These are phyloP conservation scores for Chaetomium sp. DNA, from an alignment of 2,329 filamentous ascomycete species.

Conservation along the genomic window DNA sequence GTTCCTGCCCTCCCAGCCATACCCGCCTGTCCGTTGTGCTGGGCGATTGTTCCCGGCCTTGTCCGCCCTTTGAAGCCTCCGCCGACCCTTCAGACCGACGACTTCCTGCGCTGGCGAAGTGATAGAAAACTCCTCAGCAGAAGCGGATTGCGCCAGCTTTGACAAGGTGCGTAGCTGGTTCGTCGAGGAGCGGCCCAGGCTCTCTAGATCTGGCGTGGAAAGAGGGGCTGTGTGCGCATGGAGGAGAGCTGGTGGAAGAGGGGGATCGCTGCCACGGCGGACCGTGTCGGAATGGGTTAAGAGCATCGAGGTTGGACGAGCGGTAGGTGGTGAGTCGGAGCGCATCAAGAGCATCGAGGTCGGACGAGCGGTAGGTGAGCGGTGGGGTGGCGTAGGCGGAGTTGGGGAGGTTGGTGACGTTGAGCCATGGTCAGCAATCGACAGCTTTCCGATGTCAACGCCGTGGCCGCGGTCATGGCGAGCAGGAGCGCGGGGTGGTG, in stretches of 20 bases:
- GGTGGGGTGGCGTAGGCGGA: slow-evolving; percentile 46
- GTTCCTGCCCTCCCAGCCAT: slow-evolving; percentile 78
- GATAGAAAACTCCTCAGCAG: slow-evolving; percentile 79
- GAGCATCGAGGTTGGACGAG: slow-evolving; percentile 63
- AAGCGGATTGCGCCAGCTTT: slow-evolving; percentile 73
- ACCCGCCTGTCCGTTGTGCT: slow-evolving; percentile 52
- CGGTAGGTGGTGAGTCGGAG: slow-evolving; percentile 52
- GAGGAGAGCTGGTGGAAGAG: slow-evolving; percentile 40
- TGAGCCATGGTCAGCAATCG: slow-evolving; percentile 50
- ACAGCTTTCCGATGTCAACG: slow-evolving; percentile 61
- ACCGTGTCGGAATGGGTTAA: slow-evolving; percentile 58
- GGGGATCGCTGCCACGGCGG: slow-evolving; percentile 42
- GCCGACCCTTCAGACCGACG: slow-evolving; percentile 79
- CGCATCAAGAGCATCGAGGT: slow-evolving; percentile 64
- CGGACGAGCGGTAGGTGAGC: slow-evolving; percentile 52
- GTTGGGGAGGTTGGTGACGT: slow-evolving; percentile 36
- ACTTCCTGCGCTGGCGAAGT: slow-evolving; percentile 81
- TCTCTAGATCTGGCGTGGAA: slow-evolving; percentile 72
- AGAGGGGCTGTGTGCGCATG: slow-evolving; percentile 50
- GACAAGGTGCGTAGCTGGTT: slow-evolving; percentile 86
- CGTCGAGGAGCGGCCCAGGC: slow-evolving; percentile 84
- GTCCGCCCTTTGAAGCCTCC: slow-evolving; percentile 74
- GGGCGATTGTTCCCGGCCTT: slow-evolving; percentile 52
- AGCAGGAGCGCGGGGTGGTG: slow-evolving; percentile 42
- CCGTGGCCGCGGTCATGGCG: slow-evolving; percentile 64